Conservation (phyloP, 108 stramenopile species). For the Nitzschia sp. region DNA sequence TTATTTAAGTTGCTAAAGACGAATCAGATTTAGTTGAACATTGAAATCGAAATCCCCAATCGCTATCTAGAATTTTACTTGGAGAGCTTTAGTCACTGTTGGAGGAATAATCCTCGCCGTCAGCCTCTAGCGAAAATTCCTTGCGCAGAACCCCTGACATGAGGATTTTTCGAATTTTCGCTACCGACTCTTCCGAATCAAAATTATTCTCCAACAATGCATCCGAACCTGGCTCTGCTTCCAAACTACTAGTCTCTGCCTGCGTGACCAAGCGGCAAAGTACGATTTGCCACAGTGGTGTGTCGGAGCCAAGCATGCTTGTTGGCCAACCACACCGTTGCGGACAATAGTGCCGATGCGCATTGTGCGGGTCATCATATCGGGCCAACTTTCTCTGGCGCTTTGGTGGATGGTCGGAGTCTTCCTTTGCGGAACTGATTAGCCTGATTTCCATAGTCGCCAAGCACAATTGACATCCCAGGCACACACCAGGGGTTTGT, state of each 20-base stretch:
- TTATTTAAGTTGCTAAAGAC: conserved; percentile 86
- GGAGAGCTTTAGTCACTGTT: too few species aligned
- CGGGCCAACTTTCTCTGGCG: conserved; percentile 10
- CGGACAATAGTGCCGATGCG: conserved; percentile 44
- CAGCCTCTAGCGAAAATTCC: not conserved
- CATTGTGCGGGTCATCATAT: conserved; percentile 13
- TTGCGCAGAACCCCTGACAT: conserved; percentile 22
- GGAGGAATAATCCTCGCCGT: not conserved
- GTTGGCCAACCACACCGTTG: conserved; percentile 33
- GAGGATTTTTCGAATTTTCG: conserved; percentile 25
- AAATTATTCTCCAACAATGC: not conserved
- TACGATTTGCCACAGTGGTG: conserved; percentile 35
- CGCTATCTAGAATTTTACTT: not conserved
- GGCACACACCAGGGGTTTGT: not conserved
- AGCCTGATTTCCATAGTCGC: conserved; percentile 12
- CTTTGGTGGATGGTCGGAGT: conserved; percentile 8
- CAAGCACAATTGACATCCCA: conserved; percentile 31
- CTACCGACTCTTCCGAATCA: conserved; percentile 12
- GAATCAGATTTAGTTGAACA: conserved; percentile 1
- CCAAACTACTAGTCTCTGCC: not conserved
- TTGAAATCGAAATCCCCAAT: not conserved
- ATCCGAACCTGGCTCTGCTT: not conserved
- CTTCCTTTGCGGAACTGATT: not conserved
- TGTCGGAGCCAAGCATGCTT: not conserved
- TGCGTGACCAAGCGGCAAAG: conserved; percentile 13